Evolutionary conservation across 2,329 filamentous ascomycete species (phyloP).

Genomic region (Claviceps africana): DNA sequence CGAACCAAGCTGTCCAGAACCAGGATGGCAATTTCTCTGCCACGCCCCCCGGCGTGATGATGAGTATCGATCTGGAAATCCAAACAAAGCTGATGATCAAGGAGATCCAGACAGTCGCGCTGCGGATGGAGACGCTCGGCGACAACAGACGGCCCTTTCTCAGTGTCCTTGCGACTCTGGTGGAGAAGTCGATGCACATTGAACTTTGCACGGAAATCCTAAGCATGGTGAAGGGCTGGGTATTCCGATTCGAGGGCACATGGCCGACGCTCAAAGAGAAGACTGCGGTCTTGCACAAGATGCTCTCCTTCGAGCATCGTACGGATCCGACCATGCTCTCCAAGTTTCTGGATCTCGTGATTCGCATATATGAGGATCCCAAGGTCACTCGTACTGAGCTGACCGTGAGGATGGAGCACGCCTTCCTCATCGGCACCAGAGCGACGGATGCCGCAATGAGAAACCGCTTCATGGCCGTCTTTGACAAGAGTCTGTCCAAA

Average conservation of each 20-base stretch:
- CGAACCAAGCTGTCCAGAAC: conserved; percentile 26
- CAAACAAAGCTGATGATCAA: conserved; percentile 87
- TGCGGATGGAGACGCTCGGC: conserved; percentile 82
- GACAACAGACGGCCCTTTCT: conserved; percentile 88
- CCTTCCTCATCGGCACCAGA: conserved; percentile 88
- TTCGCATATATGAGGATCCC: conserved; percentile 94
- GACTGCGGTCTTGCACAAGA: conserved; percentile 96
- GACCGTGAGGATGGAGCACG: conserved; percentile 93
- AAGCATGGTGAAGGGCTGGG: conserved; percentile 87
- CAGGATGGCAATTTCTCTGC: conserved; percentile 40
- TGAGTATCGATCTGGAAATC: conserved; percentile 69
- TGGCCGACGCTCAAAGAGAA: conserved; percentile 98
- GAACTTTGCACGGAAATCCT: conserved; percentile 84
- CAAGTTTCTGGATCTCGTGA: conserved; percentile 90
- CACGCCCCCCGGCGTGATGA: conserved; percentile 41
- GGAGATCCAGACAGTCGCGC: conserved; percentile 80
- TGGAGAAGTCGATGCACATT: conserved; percentile 85
- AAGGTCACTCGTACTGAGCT: conserved; percentile 91
- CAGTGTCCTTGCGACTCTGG: conserved; percentile 83
- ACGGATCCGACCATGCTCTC: conserved; percentile 72
- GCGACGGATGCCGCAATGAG: conserved; percentile 94
- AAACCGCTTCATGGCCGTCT: conserved; percentile 90
- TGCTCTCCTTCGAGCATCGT: conserved; percentile 87
- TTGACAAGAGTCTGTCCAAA: conserved; percentile 87
- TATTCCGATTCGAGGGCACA: conserved; percentile 87